Base-by-base conservation (phyloP, 2,329 filamentous ascomycete genomes). In the Colletotrichum siamense region DNA sequence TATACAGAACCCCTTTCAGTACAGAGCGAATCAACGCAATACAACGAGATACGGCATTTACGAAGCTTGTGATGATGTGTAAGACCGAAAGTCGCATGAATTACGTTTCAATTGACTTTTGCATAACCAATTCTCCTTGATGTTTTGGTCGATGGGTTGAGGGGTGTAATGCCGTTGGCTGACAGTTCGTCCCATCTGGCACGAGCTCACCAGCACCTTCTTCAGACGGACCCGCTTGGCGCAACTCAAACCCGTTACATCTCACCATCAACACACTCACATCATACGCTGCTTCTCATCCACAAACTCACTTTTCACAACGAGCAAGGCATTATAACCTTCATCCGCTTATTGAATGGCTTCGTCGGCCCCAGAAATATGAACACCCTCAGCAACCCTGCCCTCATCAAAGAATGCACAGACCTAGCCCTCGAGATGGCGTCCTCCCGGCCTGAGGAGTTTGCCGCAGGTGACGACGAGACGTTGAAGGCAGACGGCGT, bases 11-110 rank as follows among this genome's bases (percentile, higher is more conserved):
- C 63, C 62, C 44, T 55, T 69, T 76, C 71, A 73, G 62, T 64
- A 73, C 69, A 73, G 61, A 73, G 64, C 74, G 71, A 74, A 65
- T 59, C 63, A 69, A 76, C 71, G 71, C 70, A 44, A 69, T 65
- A 74, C 39, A 65, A 76, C n/a, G 34, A 15, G 13, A 32, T 63
- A 63, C n/a, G n/a, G 59, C 5, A 34, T n/a, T 63, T 4, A 24
- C 16, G 7, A 36, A 15, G 9, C 34, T 52, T 52, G n/a, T 5
- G n/a, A 52, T 13, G 13, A 18, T n/a, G 3, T 22, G 18, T 12
- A 49, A 22, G 32, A 16, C 22, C 26, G 18, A 65, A 22, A 30
- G 24, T 9, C 2, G 18, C 15, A 28, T 24, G 13, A 13, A 6
- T 39, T 15, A 9, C 3, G 22, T n/a, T n/a, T 52, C 8, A 24